A percentile compares a stretch with the other conserved stretches of the same genome.
phyloP scores from a whole-genome alignment of 208 protist genomes.

The Blastocrithidia nonstop region DNA sequence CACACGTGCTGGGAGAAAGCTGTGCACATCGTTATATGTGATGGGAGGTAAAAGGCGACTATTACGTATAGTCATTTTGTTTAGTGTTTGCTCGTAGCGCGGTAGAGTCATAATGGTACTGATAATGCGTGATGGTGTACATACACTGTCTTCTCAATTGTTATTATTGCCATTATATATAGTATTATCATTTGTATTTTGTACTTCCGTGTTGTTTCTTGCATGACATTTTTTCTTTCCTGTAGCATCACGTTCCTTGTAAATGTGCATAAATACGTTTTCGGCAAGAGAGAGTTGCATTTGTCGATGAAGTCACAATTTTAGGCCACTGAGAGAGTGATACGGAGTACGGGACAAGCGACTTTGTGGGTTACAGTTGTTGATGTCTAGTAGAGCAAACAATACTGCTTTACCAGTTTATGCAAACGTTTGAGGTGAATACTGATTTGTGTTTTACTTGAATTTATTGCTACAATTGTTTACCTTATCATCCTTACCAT shows the following conservation, averaged over 20 bases:
- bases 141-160: conserved; percentile 17
- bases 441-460: conserved; percentile 2
- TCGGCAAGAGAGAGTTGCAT: conserved; percentile 60
- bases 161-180: conserved; percentile 16
- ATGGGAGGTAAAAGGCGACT: conserved; percentile 29
- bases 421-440: conserved; percentile 43
- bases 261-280: conserved; percentile 43
- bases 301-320: conserved; percentile 53
- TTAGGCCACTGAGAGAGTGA: conserved; percentile 33
- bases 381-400: conserved; percentile 66
- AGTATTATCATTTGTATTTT: conserved; percentile 8
- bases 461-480: background rate
- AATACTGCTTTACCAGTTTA: conserved; percentile 69
- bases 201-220: conserved; percentile 7
- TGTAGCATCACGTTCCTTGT: conserved; percentile 19
- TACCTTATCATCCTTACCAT: background rate
- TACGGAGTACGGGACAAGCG: conserved; percentile 39
- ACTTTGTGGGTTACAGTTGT: conserved; percentile 58
- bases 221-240: no score
- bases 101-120: no score
- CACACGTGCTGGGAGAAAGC: conserved; percentile 40
- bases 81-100: no score
- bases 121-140: no score
- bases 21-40: conserved; percentile 27
- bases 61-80: conserved; percentile 47